phyloP scores from a whole-genome alignment of 2,329 filamentous ascomycete genomes.

The Eutypella sp. region DNA sequence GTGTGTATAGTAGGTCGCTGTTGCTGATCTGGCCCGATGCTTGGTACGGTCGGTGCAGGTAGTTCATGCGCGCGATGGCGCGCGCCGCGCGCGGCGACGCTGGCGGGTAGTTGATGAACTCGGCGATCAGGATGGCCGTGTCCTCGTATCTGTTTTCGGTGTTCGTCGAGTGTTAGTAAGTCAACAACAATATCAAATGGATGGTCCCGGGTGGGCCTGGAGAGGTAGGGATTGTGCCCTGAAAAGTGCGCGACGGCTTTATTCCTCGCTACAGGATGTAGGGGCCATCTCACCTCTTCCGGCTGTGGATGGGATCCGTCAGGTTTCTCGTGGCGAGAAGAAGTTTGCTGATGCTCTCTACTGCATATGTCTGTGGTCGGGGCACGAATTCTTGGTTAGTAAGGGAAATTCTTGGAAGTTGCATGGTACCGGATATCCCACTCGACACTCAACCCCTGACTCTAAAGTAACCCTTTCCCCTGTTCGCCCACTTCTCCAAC shows the following conservation, averaged over 20 bases:
- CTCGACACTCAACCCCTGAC: too few relatives aligned
- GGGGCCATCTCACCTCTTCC: constrained; percentile 22
- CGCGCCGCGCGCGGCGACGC: constrained; percentile 29
- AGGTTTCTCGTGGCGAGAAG: constrained; percentile 26
- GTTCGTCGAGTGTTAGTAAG: neutral
- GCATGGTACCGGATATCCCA: too few relatives aligned
- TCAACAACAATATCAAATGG: too few relatives aligned
- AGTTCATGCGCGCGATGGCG: constrained; percentile 34
- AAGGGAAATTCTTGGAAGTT: neutral
- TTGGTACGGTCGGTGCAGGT: constrained; percentile 30
- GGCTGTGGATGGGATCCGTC: constrained; percentile 24
- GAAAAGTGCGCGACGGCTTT: too few relatives aligned
- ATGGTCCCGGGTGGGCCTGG: too few relatives aligned
- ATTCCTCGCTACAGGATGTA: too few relatives aligned
- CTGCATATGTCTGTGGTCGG: constrained; percentile 23
- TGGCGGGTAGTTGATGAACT: constrained; percentile 30
- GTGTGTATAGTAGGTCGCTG: constrained; percentile 33
- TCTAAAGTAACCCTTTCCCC: too few relatives aligned
- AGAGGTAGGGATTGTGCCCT: too few relatives aligned
- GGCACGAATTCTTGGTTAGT: neutral
- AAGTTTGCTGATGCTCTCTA: constrained; percentile 26
- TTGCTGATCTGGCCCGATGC: constrained; percentile 31
- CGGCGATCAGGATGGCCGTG: constrained; percentile 25
- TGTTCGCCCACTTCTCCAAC: too few relatives aligned
- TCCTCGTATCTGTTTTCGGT: constrained; percentile 24